Percentiles rank a stretch among this genome's conserved stretches.
Evolutionary conservation across 2,329 filamentous ascomycete species (phyloP).

Genomic region (Clarireedia monteithiana): DNA sequence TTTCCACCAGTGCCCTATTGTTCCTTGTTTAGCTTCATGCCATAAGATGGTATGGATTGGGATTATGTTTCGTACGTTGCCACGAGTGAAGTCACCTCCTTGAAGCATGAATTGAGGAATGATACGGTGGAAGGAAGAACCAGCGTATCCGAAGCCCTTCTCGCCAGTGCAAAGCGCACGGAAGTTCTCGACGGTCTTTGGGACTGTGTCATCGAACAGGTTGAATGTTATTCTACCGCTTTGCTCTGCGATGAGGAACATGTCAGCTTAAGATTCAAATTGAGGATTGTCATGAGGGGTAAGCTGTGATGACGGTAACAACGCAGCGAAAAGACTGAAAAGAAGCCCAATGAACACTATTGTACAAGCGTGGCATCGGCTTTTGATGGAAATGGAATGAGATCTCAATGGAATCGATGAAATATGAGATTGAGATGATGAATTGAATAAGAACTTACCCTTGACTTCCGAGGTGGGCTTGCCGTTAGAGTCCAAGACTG

Average conservation of each 20-base stretch:
- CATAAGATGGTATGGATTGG: conserved; percentile 12
- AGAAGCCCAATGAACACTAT: conserved; percentile 5
- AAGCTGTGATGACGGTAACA: conserved; percentile 13
- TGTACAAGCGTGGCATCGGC: too few species aligned
- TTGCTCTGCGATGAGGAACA: conserved; percentile 42
- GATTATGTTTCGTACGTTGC: conserved; percentile 57
- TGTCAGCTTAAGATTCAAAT: conserved; percentile 19
- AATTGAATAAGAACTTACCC: conserved; percentile 41
- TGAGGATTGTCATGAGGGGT: conserved; percentile 9
- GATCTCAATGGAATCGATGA: neutral
- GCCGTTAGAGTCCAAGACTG: conserved; percentile 55
- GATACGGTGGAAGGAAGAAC: conserved; percentile 85
- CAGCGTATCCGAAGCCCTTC: conserved; percentile 76
- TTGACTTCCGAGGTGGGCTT: conserved; percentile 46
- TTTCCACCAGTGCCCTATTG: conserved; percentile 72
- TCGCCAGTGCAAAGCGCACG: conserved; percentile 79
- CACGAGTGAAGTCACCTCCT: conserved; percentile 90
- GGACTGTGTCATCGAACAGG: conserved; percentile 69
- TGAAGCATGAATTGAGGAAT: conserved; percentile 94
- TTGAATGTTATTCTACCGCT: conserved; percentile 79
- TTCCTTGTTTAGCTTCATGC: conserved; percentile 49
- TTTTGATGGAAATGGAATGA: neutral
- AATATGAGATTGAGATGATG: conserved; percentile 5
- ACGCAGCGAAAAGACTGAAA: conserved; percentile 10
- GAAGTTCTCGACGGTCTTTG: conserved; percentile 96